Evolutionary conservation across 1,284 basidiomycete genomes (phyloP), one percentile per base, ranked within the genome.

Genomic region (Polyporus tsugae): DNA sequence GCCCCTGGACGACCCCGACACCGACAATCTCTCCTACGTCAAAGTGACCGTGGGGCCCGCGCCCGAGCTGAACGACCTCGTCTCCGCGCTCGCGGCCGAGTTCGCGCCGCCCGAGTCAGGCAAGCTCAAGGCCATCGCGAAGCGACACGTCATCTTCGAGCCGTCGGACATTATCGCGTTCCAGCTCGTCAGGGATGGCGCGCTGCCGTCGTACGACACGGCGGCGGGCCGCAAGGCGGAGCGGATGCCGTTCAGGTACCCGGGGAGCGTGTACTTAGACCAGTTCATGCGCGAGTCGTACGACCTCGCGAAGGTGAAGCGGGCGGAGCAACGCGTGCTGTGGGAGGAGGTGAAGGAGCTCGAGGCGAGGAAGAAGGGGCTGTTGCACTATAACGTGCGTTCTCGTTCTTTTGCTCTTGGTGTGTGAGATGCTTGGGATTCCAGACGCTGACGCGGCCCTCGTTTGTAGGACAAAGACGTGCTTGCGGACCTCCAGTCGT

Each of bases 201-300:
- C 64, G 36, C 75, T 75, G 4, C 78, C 78, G 6, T 68, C 77
- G 38, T 78, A 78, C 63, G 72, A 73, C 52, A 19, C 67, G 22
- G 60, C 62, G 64, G 9, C 59, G 11, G 69, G 79, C 1, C 68
- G 76, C 10, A 81, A 78, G 65, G 62, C 69, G 4, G 81, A 84
- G 19, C 78, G 80, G 9, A 84, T 86, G 66, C 81, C 82, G 2
- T 90, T 93, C 72, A 78, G 77, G 29, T 94, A 86, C 71, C 91
- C 92, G 2, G 86, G 85, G 70, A 80, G 82, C 41, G 81, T 94
- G 53, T 93, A 87, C 75, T 80, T 94, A 62, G 93, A 94, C 75
- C 87, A 88, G 67, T 94, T 93, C 74, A 74, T 93, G 70, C 81
- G 82, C 62, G 83, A 85, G 63, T 92, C 91, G 63, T 73, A 86